Evolutionary conservation across 345 rosid genomes (phyloP), one percentile per base, ranked within the genome.

Genomic region (Reutealis trisperma): DNA sequence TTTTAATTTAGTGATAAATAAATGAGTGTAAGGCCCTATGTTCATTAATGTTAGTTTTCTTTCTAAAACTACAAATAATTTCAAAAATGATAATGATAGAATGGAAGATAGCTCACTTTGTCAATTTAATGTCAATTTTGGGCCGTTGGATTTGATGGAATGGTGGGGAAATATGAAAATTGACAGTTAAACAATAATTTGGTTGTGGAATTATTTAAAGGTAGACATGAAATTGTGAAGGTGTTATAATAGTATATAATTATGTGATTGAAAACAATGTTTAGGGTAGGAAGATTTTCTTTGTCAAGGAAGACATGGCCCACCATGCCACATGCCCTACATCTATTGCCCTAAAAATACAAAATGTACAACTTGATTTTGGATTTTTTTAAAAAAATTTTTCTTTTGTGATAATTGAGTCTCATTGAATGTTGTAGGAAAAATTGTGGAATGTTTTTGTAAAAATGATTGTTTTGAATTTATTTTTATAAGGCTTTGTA

Each of bases 91-190:
- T 47, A 9, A 1, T 47, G 13, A 8, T 12, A 47, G 14, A 47
- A 37, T 0, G 41, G 41, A 37, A 37, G 5, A 37, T 37, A 37
- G 41, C 6, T 2, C 6, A 37, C 6, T 37, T 47, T 9, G 51
- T 47, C 51, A 47, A 47, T 47, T 47, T 47, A 11, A 47, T 47
- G 51, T 14, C 63, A 72, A 75, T 59, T 58, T 41, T 27, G 45
- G 62, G 59, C 75, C 80, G 67, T 63, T 64, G 51, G 13, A 47
- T 47, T 47, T 1, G 78, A 58, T 70, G 75, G 75, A 54, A 52
- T 67, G 16, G 72, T 65, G 62, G 64, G 64, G 63, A 44, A n/a
- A 22, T 27, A 12, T 42, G 76, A 12, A 60, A 32, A 64, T 37
- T 47, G 45, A 63, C 59, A 32, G 44, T 16, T 42, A 32, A 61